Conservation (phyloP, 768 basidiomycete genomes). For the Lactarius hengduanensis region DNA sequence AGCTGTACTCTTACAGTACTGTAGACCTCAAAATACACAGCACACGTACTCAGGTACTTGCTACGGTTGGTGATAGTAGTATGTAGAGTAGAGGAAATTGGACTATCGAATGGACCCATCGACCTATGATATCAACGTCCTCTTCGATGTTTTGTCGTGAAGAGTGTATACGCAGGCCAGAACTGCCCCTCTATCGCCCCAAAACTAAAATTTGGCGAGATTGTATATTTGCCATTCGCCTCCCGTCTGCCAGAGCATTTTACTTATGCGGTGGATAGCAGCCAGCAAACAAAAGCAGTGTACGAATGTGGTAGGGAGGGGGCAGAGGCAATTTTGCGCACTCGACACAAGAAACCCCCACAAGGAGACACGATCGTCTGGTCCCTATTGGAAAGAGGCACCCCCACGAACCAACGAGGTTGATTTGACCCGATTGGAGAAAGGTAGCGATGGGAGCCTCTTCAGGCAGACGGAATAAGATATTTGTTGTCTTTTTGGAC, state of each 20-base stretch:
- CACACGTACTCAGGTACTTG: not conserved
- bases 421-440: slow-evolving; percentile 46
- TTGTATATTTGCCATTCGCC: slow-evolving; percentile 43
- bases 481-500: no score
- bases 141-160: not conserved
- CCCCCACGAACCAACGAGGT: slow-evolving; percentile 49
- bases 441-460: slow-evolving; percentile 41
- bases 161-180: not conserved
- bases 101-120: not conserved
- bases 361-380: slow-evolving; percentile 48
- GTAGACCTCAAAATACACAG: not conserved
- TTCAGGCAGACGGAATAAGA: no score
- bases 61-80: not conserved
- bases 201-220: slow-evolving; percentile 56
- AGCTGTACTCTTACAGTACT: not conserved
- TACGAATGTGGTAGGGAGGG: slow-evolving; percentile 33
- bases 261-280: slow-evolving; percentile 16
- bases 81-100: not conserved
- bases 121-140: slow-evolving; percentile 4
- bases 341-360: slow-evolving; percentile 34
- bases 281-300: slow-evolving; percentile 29
- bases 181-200: slow-evolving; percentile 38
- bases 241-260: slow-evolving; percentile 43
- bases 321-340: slow-evolving; percentile 49
- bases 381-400: slow-evolving; percentile 59